A percentile compares a stretch with the other conserved stretches of the same genome.
Evolutionary conservation across 2,329 filamentous ascomycete species (phyloP).

Genomic region (Penicillium sp.): DNA sequence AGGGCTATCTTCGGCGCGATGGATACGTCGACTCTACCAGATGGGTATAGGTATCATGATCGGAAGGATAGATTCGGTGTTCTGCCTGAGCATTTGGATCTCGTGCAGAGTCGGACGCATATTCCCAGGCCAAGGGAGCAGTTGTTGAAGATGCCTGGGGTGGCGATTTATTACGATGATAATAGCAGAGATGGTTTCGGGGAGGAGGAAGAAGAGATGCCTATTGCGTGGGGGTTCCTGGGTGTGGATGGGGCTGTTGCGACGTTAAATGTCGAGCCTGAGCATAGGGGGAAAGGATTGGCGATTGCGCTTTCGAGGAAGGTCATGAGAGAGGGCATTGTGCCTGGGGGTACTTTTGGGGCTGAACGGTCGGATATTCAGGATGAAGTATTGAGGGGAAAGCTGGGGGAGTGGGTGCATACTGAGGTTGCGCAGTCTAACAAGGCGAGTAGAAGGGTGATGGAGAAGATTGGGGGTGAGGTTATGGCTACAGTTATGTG

Average conservation of each 20-base stretch:
- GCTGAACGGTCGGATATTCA: neutral
- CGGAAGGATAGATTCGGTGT: conserved; percentile 26
- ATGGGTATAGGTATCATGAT: conserved; percentile 33
- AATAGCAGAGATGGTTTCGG: neutral
- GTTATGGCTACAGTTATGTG: conserved; percentile 37
- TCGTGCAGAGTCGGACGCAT: conserved; percentile 40
- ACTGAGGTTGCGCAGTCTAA: conserved; percentile 39
- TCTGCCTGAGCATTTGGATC: conserved; percentile 30
- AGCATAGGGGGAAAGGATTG: conserved; percentile 39
- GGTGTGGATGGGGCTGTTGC: conserved; percentile 38
- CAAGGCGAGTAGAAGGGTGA: conserved; percentile 39
- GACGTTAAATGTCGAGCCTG: conserved; percentile 43
- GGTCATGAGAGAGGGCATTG: conserved; percentile 32
- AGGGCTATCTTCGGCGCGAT: conserved; percentile 12
- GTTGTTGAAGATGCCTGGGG: conserved; percentile 31
- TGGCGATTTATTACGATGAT: conserved; percentile 34
- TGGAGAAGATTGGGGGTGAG: conserved; percentile 45
- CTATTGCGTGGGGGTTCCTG: conserved; percentile 44
- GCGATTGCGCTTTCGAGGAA: conserved; percentile 33
- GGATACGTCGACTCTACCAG: conserved; percentile 20
- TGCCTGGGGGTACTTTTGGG: conserved; percentile 21
- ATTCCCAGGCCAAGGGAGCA: conserved; percentile 38
- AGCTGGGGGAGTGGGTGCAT: conserved; percentile 33
- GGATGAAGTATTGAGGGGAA: conserved; percentile 7
- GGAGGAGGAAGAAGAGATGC: conserved; percentile 20